Base-by-base conservation (phyloP, 441 rosid species). In the Adansonia madagascariensis region DNA sequence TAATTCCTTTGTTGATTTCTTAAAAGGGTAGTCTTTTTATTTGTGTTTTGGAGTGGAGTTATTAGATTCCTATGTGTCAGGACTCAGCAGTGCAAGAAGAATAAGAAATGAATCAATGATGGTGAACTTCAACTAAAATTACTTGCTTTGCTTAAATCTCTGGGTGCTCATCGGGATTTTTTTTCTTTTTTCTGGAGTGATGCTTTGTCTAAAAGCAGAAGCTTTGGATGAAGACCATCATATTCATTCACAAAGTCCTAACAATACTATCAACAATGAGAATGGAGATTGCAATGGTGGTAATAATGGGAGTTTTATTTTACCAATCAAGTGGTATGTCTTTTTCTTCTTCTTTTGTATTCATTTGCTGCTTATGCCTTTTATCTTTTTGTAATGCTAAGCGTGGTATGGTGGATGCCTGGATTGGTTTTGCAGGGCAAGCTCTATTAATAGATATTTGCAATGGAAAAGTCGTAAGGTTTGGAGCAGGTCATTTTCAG, bases 131-230 rank as follows among this genome's bases (percentile, higher is more conserved):
- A 69, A 24, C 20, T 49, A 14, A 72, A 56, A 39, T 17, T 65
- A 50, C 39, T 52, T 47, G 41, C 72, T 64, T 64, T 75, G 52
- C 72, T 52, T 72, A 18, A 64, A 61, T 64, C 78, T 65, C 53
- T 63, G 73, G 56, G 43, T 9, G 52, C 41, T 60, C 43, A 10
- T 20, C 52, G 10, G 52, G 17, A 39, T 15, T 47, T 18, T 31
- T 50, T 14, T 14, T 55, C 15, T 5, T 39, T 41, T 55, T 14
- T 31, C 17, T 17, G 47, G 53, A 10, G 74, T 74, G 75, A 93
- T 93, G 98, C 90, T 91, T 82, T 92, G 98, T 85, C 84, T 91
- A 67, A 91, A 88, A 86, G 80, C 95, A 5, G 92, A 85, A 89
- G 89, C 89, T 78, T 84, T 88, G 35, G 94, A 85, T 53, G 98